Evolutionary conservation across 2,329 filamentous ascomycete genomes (phyloP), one percentile per base, ranked within the genome.

Genomic region (Lachnellula suecica): DNA sequence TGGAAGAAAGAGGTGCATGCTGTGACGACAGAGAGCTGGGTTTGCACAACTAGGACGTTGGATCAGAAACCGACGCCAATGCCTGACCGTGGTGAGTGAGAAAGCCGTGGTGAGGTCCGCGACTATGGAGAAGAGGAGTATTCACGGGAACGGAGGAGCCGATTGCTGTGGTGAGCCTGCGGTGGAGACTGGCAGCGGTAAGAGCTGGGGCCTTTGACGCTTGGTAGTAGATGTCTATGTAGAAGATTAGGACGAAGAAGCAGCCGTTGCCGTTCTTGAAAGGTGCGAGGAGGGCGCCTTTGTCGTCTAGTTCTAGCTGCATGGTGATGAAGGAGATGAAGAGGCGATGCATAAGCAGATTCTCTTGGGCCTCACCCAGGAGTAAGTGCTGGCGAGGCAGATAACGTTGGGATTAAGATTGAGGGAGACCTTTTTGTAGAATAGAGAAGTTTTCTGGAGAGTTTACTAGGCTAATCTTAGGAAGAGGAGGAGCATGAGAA

Each of bases 1-100:
- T 88, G 83, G 70, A 82, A 83, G 69, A 89, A 87, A 31, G 77
- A 74, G 1, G 81, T 72, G 46, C 71, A 76, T 5, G 78, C 77
- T 4, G 75, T 79, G 24, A 70, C 79, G 1, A 79, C 71, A 1
- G 74, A 65, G 2, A 82, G 69, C 0, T 74, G 74, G 38, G 78
- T 81, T 60, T 83, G 80, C 2, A 81, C 74, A 1, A 58, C 56
- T 0, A 66, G 37, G 4, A 64, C 54, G 10, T 55, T 59, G 6
- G 52, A 51, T 46, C 67, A 64, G 44, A 59, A 56, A 0, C 59
- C 59, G 7, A 56, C 43, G 6, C 52, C 52, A 40, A 54, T 72
- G 29, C 80, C 80, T 2, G 79, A 67, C 25, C 79, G 78, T 74
- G 51, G 67, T 61, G 24, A 72, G 53, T 46, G 70, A 57, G 35